phyloP scores from a whole-genome alignment of 176 grass and related monocot species.

The Rhynchospora pubera region DNA sequence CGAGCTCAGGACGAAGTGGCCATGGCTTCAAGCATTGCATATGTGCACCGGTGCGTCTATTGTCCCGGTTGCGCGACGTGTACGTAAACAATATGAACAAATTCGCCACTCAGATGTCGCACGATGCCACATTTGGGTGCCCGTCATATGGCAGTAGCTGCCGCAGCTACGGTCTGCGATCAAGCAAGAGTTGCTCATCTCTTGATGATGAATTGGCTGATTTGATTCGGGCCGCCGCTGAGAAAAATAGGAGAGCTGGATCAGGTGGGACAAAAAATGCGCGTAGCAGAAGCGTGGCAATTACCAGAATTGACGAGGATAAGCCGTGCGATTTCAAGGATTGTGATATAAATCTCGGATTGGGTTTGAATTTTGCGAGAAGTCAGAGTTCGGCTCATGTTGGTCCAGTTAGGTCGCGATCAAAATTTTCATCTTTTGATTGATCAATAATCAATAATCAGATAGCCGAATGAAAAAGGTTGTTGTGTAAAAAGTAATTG shows the following conservation, averaged over 20 bases:
- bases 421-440: neutral
- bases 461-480: neutral
- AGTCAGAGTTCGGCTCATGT: slow-evolving; percentile 35
- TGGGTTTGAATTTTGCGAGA: slow-evolving; percentile 24
- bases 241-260: slow-evolving; percentile 24
- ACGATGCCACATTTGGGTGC: slow-evolving; percentile 28
- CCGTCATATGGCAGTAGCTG: slow-evolving; percentile 7
- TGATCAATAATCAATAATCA: neutral
- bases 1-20: slow-evolving; percentile 23
- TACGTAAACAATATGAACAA: slow-evolving; percentile 51
- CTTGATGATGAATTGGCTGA: slow-evolving; percentile 49
- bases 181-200: slow-evolving; percentile 8
- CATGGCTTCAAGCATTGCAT: slow-evolving; percentile 34
- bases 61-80: slow-evolving; percentile 48
- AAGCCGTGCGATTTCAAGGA: slow-evolving; percentile 35
- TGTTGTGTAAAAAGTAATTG: neutral
- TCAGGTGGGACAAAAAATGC: neutral
- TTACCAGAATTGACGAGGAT: slow-evolving; percentile 77
- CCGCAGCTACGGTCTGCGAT: neutral
- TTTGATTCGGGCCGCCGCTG: slow-evolving; percentile 58
- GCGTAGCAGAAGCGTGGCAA: slow-evolving; percentile 50
- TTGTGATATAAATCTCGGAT: slow-evolving; percentile 10
- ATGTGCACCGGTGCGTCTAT: slow-evolving; percentile 25
- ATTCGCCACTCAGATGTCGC: slow-evolving; percentile 35
- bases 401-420: neutral